phyloP scores from a whole-genome alignment of 352 stramenopile genomes.

The Phytophthora sansomeana region DNA sequence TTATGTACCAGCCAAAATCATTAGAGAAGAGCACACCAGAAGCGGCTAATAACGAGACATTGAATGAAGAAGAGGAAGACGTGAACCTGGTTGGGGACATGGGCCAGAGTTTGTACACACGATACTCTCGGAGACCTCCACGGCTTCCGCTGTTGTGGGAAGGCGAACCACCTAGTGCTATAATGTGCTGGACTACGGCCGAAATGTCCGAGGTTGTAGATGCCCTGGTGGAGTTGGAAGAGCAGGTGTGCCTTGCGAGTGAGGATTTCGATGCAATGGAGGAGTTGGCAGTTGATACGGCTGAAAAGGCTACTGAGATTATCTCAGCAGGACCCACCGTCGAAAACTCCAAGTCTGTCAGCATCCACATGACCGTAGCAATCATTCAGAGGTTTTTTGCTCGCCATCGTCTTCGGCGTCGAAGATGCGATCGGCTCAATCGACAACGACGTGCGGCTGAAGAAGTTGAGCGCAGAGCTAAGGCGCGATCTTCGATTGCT shows the following conservation, averaged over 20 bases:
- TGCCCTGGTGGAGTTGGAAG: conserved; percentile 32
- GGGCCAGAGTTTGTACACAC: conserved; percentile 4
- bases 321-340: not conserved
- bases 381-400: conserved; percentile 49
- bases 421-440: conserved; percentile 12
- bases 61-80: conserved; percentile 23
- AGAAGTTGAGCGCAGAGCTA: conserved; percentile 28
- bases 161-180: conserved; percentile 31
- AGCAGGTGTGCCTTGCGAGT: conserved; percentile 33
- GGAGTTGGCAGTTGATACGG: not conserved
- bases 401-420: conserved; percentile 19
- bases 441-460: conserved; percentile 17
- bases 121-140: conserved; percentile 24
- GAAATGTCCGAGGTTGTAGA: conserved; percentile 21
- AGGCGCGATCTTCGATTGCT: conserved; percentile 21
- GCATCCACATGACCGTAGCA: conserved; percentile 36
- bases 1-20: conserved; percentile 38
- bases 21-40: conserved; percentile 16
- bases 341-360: conserved; percentile 21
- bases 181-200: conserved; percentile 34
- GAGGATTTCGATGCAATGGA: conserved; percentile 44
- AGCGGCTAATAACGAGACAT: conserved; percentile 9
- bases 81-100: conserved; percentile 29
- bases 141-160: conserved; percentile 31
- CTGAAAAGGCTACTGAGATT: conserved; percentile 1